phyloP scores from a whole-genome alignment of 2,329 filamentous ascomycete species.

The Diaporthe sp. region DNA sequence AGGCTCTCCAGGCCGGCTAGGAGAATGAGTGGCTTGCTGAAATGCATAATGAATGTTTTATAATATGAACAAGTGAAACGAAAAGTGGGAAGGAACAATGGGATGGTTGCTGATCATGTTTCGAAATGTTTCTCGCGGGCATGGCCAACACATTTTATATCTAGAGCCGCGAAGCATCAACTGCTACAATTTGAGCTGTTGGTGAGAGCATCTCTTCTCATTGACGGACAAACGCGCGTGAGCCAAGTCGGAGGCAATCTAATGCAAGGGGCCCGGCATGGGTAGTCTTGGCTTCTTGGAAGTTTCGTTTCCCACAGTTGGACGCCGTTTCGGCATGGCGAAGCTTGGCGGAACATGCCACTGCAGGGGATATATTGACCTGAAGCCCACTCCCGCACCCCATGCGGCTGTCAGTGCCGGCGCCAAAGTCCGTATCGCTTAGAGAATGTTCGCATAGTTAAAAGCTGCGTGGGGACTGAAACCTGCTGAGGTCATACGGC shows the following conservation, averaged over 20 bases:
- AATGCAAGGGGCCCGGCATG: constrained; percentile 19
- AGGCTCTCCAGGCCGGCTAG: constrained; percentile 28
- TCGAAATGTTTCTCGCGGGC: background rate
- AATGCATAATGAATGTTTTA: constrained; percentile 28
- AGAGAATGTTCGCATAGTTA: background rate
- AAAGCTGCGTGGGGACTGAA: background rate
- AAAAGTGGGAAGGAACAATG: background rate
- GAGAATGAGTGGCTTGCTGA: constrained; percentile 30
- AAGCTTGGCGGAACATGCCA: constrained; percentile 8
- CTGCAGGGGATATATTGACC: constrained; percentile 12
- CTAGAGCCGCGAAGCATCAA: background rate
- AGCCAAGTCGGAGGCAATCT: constrained; percentile 20
- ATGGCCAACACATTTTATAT: constrained; percentile 1
- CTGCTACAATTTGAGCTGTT: background rate
- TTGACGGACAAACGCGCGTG: background rate
- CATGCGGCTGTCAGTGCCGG: constrained; percentile 5
- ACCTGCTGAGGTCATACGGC: background rate
- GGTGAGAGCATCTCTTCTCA: background rate
- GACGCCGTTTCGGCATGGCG: background rate
- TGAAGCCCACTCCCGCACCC: background rate
- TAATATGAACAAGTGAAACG: constrained; percentile 27
- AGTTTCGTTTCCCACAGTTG: constrained; percentile 26
- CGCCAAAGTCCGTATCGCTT: background rate
- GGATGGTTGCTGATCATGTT: background rate
- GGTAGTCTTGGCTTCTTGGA: constrained; percentile 3